These are phyloP conservation scores for Aschersonia sp. DNA, from an alignment of 2,329 filamentous ascomycete genomes.

Conservation along the genomic window DNA sequence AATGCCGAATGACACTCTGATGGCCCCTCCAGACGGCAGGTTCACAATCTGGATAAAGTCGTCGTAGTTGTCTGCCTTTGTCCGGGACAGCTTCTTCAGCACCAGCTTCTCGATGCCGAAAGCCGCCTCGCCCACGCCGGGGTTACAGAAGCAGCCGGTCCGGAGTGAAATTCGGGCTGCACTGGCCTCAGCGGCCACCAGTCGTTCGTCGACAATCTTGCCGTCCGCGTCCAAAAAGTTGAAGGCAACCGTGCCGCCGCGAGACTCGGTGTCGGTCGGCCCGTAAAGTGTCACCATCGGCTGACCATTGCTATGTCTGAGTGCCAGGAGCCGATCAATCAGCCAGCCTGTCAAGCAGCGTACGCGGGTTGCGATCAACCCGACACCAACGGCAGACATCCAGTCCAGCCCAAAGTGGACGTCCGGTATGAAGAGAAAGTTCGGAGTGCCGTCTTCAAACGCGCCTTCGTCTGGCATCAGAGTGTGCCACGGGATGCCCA, in stretches of 20 bases:
- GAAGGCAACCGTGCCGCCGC: constrained; percentile 23
- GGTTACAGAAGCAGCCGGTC: constrained; percentile 28
- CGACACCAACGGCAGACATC: constrained; percentile 14
- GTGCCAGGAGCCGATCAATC: constrained; percentile 12
- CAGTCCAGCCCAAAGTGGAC: constrained; percentile 21
- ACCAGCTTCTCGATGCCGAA: constrained; percentile 11
- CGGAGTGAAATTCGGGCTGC: constrained; percentile 20
- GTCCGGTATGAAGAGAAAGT: constrained; percentile 24
- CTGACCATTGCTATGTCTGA: constrained; percentile 17
- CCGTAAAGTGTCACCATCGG: constrained; percentile 21
- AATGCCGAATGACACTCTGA: constrained; percentile 24
- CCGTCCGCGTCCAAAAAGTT: constrained; percentile 20
- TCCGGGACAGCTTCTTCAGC: neutral
- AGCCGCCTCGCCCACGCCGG: constrained; percentile 21
- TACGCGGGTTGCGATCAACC: constrained; percentile 15
- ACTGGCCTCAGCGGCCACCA: constrained; percentile 19
- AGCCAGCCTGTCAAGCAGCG: constrained; percentile 22
- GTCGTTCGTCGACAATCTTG: constrained; percentile 19
- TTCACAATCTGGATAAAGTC: constrained; percentile 3
- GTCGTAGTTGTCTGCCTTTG: constrained; percentile 3
- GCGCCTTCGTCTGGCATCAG: constrained; percentile 13
- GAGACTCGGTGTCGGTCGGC: constrained; percentile 11
- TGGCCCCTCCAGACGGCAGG: constrained; percentile 15
- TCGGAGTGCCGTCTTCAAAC: constrained; percentile 26
- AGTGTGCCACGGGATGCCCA: constrained; percentile 16